Conservation (phyloP, 331 rosid genomes). For the Phaseolus coccineus region DNA sequence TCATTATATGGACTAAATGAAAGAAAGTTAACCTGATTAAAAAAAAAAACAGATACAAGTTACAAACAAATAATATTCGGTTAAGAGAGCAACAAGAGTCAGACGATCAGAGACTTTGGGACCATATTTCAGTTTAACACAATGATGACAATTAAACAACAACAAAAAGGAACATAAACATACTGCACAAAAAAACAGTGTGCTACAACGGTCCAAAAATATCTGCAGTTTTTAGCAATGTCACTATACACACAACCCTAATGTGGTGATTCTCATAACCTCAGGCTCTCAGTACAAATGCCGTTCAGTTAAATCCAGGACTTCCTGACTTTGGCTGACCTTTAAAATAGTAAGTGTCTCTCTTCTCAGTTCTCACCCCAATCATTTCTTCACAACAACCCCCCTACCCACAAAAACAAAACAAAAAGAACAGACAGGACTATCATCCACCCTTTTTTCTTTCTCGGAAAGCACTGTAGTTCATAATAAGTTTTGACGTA, state of each 20-base stretch:
- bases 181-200: not conserved
- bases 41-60: slow-evolving; percentile 10
- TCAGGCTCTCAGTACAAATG: not conserved
- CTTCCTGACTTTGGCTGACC: not conserved
- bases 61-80: slow-evolving; percentile 17
- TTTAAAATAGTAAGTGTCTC: no score
- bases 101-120: not conserved
- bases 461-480: not conserved
- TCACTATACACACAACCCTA: not conserved
- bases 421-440: not conserved
- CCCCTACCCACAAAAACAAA: not conserved
- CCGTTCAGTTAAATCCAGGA: not conserved
- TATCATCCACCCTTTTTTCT: not conserved
- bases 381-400: not conserved
- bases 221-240: not conserved
- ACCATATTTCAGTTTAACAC: slow-evolving; percentile 1
- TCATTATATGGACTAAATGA: slow-evolving; percentile 86
- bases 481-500: not conserved
- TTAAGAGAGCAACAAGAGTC: slow-evolving; percentile 7
- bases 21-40: slow-evolving; percentile 79
- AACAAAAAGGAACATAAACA: slow-evolving; percentile 16
- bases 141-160: not conserved
- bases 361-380: not conserved
- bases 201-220: not conserved
- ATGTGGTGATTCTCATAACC: not conserved